Base-by-base conservation (phyloP, 495 filamentous ascomycete genomes). In the Aspergillus saccharolyticus region DNA sequence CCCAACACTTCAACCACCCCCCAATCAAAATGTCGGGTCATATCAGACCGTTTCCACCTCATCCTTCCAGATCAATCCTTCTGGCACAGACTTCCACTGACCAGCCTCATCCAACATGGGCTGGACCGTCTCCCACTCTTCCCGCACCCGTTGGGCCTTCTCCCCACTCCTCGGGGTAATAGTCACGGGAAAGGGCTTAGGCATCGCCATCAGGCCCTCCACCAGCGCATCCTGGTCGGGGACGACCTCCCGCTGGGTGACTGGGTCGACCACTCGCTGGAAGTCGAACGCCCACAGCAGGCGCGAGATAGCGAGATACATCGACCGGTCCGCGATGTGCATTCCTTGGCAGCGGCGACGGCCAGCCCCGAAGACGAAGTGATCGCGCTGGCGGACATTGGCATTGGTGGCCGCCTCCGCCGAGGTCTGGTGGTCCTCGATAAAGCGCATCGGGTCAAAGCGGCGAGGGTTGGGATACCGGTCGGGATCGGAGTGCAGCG, bases 401-500 rank as follows among this genome's bases (percentile, higher is more conserved):
- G 77, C 77, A 19, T 79, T 71, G 0, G 69, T 66, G 17, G 73
- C 68, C 16, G 66, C 61, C 14, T 76, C 72, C 46, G 74, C 70
- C 46, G 71, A 52, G 19, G 54, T 64, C 28, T 66, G 60, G 3
- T 20, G 14, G 33, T 66, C 63, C 4, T 63, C 48, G 4, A 64
- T 24, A 60, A 76, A 87, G 3, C 83, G 81, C 43, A 80, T 78
- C 0, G 83, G 84, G 30, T 78, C 73, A 70, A 78, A 86, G 44
- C 60, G 69, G 39, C 81, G 77, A 2, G 82, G 80, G 42, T 81
- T 78, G 6, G 81, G 75, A 59, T 66, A 65, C 19, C 65, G 59
- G 3, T 65, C 59, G 4, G 70, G 66, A 54, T 82, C 75, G 59
- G 71, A 70, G 57, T 79, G 67, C 44, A 83, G 78, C 5, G 57